Percentiles rank a stretch among this genome's conserved stretches.
Evolutionary conservation across 106 monocot genomes (phyloP).

Genomic region (Xerophyta viscosa): DNA sequence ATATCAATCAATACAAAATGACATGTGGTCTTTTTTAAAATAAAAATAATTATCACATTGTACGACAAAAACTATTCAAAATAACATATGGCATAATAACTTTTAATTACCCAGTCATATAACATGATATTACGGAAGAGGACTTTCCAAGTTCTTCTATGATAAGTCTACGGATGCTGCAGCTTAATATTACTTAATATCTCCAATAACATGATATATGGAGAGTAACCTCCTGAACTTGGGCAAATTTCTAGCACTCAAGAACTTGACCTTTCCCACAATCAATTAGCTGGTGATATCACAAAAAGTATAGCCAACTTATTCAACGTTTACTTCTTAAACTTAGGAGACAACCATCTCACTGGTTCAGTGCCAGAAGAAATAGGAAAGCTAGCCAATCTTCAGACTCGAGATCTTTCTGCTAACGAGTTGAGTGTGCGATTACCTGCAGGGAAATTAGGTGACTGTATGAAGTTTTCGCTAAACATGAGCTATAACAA

Average conservation of each 20-base stretch:
- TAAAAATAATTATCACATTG: too few relatives aligned
- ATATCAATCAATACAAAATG: too few relatives aligned
- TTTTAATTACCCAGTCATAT: too few relatives aligned
- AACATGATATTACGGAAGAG: too few relatives aligned
- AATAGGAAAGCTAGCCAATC: not conserved
- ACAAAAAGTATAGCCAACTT: not conserved
- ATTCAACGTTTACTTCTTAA: not conserved
- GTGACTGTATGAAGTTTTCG: not conserved
- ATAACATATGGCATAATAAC: too few relatives aligned
- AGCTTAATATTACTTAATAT: not conserved
- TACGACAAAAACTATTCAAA: too few relatives aligned
- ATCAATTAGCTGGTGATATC: not conserved
- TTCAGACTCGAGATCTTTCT: not conserved
- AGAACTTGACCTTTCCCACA: not conserved
- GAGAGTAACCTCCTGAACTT: not conserved
- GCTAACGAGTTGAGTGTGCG: not conserved
- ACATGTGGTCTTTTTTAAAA: too few relatives aligned
- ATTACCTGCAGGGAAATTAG: not conserved
- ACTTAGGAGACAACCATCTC: not conserved
- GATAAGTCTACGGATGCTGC: not conserved
- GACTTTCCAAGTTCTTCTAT: not conserved
- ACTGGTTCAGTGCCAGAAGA: not conserved
- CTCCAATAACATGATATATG: not conserved
- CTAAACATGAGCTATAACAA: not conserved
- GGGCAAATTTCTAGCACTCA: not conserved